Conservation (phyloP, 2,329 filamentous ascomycete species). For the Nemania sp. region DNA sequence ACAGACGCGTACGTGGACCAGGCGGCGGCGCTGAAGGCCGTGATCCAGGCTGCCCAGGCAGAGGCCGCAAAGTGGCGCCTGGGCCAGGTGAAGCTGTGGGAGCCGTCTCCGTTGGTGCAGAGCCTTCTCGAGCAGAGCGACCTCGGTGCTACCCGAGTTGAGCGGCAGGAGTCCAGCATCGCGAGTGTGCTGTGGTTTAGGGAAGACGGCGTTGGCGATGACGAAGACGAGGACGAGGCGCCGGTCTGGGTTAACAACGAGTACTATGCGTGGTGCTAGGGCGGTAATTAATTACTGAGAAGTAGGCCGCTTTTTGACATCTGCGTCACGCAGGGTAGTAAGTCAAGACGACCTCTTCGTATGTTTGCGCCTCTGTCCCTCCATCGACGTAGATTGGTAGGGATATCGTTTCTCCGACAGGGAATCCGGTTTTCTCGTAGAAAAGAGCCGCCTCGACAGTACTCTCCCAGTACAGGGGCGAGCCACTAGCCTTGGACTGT, state of each 20-base stretch:
- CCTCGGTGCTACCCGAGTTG: constrained; percentile 3
- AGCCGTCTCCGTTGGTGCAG: constrained; percentile 23
- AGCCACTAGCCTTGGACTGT: neutral
- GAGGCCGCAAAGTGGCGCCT: constrained; percentile 26
- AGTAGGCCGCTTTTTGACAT: too few relatives aligned
- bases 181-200: constrained; percentile 26
- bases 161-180: constrained; percentile 20
- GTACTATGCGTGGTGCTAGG: constrained; percentile 26
- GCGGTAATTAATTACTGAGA: too few relatives aligned
- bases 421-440: neutral
- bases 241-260: constrained; percentile 27
- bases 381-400: neutral
- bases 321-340: too few relatives aligned
- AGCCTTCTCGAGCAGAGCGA: neutral
- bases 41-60: constrained; percentile 21
- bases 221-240: neutral
- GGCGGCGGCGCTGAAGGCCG: constrained; percentile 8
- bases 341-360: neutral
- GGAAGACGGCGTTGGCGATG: constrained; percentile 12
- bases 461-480: neutral
- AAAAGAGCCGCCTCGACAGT: neutral
- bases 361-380: neutral
- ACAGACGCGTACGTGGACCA: neutral
- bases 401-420: neutral
- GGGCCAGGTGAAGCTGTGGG: constrained; percentile 26